These are phyloP conservation scores for Orbilia blumenaviensis DNA, from an alignment of 2,329 filamentous ascomycete species.

Conservation along the genomic window DNA sequence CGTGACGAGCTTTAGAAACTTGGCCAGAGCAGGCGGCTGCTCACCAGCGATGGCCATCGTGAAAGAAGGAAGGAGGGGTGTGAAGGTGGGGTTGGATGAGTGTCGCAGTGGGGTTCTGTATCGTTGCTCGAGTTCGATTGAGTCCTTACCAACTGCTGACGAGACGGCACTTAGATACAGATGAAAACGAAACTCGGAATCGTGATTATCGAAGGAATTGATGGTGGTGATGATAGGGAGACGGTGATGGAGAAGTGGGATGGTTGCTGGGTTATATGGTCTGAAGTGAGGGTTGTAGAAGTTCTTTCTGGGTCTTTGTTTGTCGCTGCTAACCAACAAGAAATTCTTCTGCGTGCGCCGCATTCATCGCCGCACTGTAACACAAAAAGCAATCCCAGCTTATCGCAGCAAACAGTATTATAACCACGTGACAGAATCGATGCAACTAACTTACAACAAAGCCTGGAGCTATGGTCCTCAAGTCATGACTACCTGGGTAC, in stretches of 20 bases:
- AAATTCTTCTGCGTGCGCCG: conserved; percentile 1
- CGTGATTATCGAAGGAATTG: neutral
- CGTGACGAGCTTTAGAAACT: conserved; percentile 38
- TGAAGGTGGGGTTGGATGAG: neutral
- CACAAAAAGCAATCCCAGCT: neutral
- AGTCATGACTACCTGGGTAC: too few relatives aligned
- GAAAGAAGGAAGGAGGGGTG: conserved; percentile 2
- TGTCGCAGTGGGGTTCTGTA: neutral
- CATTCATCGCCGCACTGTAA: neutral
- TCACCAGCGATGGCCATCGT: conserved; percentile 33
- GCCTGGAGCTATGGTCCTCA: too few relatives aligned
- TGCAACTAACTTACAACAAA: too few relatives aligned
- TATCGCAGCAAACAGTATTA: too few relatives aligned
- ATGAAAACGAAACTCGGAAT: neutral
- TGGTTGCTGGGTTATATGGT: neutral
- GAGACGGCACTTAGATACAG: too few relatives aligned
- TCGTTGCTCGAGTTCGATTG: neutral
- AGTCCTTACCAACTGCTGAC: neutral
- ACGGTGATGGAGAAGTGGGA: neutral
- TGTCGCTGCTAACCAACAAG: neutral
- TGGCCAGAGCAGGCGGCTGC: conserved; percentile 28
- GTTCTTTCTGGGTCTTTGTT: conserved; percentile 9
- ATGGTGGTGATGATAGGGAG: neutral
- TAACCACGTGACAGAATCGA: too few relatives aligned
- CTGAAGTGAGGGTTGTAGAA: neutral